phyloP scores from a whole-genome alignment of 176 grass and related monocot species.

The Paspalum notatum region DNA sequence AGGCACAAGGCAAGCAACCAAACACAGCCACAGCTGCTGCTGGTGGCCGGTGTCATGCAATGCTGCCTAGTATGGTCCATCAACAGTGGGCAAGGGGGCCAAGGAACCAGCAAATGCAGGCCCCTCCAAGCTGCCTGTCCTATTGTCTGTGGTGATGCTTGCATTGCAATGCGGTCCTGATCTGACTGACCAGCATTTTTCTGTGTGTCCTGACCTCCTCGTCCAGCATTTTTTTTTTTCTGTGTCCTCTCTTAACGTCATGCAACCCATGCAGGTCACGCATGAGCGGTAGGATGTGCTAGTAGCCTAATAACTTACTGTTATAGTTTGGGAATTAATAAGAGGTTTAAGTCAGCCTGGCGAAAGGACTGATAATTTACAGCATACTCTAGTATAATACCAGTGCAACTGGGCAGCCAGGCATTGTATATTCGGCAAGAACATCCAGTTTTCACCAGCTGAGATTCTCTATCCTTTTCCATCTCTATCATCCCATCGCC shows the following conservation, averaged over 20 bases:
- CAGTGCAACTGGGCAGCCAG: neutral
- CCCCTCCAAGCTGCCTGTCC: too few relatives aligned
- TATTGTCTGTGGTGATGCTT: neutral
- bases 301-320: neutral
- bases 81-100: constrained; percentile 21
- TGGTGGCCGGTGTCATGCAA: too few relatives aligned
- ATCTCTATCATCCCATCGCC: neutral
- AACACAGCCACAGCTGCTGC: too few relatives aligned
- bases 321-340: neutral
- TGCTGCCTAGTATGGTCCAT: neutral
- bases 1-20: too few relatives aligned
- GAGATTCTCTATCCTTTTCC: constrained; percentile 17
- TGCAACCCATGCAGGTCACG: neutral
- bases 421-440: constrained; percentile 19
- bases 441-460: neutral
- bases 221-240: constrained; percentile 3
- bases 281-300: neutral
- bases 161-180: neutral
- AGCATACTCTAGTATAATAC: neutral
- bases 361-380: neutral
- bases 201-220: too few relatives aligned
- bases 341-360: neutral
- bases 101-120: constrained; percentile 20
- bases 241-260: neutral
- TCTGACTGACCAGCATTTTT: too few relatives aligned